phyloP scores from a whole-genome alignment of 192 early-diverging fungal species.

The Podila epigama region DNA sequence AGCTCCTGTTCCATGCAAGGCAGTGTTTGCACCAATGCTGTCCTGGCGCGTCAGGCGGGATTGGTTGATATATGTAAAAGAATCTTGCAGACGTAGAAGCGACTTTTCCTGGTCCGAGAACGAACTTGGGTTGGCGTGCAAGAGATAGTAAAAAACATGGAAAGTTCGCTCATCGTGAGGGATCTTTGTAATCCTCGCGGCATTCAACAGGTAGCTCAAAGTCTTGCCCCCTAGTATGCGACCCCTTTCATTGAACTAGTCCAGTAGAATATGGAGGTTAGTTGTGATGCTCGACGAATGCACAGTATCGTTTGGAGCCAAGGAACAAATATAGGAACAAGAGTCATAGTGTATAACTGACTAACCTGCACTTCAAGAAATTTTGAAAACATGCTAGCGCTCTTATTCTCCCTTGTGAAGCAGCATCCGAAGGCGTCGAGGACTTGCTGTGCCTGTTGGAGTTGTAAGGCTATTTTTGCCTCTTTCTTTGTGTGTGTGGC shows the following conservation, averaged over 20 bases:
- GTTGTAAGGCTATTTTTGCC: conserved; percentile 72
- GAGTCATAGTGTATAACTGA: too few species aligned
- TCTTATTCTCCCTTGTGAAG: conserved; percentile 65
- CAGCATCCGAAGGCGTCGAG: conserved; percentile 84
- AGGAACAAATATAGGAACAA: too few species aligned
- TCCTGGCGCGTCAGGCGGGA: conserved; percentile 47
- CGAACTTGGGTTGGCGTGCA: conserved; percentile 65
- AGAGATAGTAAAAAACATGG: conserved; percentile 84
- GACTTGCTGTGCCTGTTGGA: conserved; percentile 73
- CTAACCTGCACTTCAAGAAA: conserved; percentile 84
- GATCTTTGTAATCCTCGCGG: conserved; percentile 63
- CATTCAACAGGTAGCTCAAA: conserved; percentile 74
- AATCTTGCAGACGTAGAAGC: conserved; percentile 65
- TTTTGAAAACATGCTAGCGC: conserved; percentile 78
- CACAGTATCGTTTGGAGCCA: background rate
- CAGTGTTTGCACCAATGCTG: background rate
- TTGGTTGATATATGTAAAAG: conserved; percentile 61
- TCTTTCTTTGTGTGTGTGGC: conserved; percentile 81
- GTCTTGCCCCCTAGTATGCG: conserved; percentile 84
- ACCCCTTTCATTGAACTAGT: conserved; percentile 78
- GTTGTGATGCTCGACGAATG: background rate
- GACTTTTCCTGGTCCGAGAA: conserved; percentile 67
- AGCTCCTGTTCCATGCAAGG: background rate
- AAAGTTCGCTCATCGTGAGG: conserved; percentile 69
- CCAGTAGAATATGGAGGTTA: background rate